Percentiles rank a stretch among this genome's conserved stretches.
These are phyloP conservation scores for Vitis amurensis DNA, from an alignment of 164 flowering plant species.

Conservation along the genomic window DNA sequence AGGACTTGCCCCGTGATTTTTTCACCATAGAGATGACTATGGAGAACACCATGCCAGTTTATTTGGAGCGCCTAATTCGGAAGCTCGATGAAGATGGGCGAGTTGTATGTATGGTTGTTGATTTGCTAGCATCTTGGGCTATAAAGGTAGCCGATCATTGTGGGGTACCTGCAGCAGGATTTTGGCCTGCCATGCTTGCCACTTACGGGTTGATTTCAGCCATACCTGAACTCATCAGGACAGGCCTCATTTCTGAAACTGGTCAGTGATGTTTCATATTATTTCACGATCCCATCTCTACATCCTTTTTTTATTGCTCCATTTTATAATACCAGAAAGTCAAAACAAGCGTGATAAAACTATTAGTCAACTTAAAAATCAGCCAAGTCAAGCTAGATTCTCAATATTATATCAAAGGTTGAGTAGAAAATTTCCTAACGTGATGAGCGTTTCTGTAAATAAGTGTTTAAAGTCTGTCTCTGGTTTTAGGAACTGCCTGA, in stretches of 20 bases:
- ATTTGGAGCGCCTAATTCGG: slow-evolving; percentile 38
- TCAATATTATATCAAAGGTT: no score
- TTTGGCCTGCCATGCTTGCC: slow-evolving; percentile 90
- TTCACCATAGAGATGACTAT: slow-evolving; percentile 52
- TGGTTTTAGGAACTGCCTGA: no score
- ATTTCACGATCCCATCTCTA: not conserved
- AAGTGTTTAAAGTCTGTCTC: no score
- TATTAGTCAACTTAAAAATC: no score
- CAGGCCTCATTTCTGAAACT: slow-evolving; percentile 50
- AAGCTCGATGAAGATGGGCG: slow-evolving; percentile 19
- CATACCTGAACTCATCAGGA: slow-evolving; percentile 56
- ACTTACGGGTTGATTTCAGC: slow-evolving; percentile 53
- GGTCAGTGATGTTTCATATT: slow-evolving; percentile 28
- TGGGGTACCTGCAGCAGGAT: slow-evolving; percentile 57
- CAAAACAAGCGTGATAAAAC: no score
- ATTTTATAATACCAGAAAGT: no score
- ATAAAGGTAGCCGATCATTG: slow-evolving; percentile 46
- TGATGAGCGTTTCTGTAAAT: no score
- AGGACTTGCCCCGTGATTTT: slow-evolving; percentile 42
- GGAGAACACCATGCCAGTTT: slow-evolving; percentile 68
- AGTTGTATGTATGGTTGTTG: slow-evolving; percentile 56
- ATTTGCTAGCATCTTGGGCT: slow-evolving; percentile 78
- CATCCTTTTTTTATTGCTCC: not conserved
- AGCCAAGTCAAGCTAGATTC: no score
- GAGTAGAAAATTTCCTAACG: no score